phyloP scores from a whole-genome alignment of 306 rosid species.

The Vicia sativa region DNA sequence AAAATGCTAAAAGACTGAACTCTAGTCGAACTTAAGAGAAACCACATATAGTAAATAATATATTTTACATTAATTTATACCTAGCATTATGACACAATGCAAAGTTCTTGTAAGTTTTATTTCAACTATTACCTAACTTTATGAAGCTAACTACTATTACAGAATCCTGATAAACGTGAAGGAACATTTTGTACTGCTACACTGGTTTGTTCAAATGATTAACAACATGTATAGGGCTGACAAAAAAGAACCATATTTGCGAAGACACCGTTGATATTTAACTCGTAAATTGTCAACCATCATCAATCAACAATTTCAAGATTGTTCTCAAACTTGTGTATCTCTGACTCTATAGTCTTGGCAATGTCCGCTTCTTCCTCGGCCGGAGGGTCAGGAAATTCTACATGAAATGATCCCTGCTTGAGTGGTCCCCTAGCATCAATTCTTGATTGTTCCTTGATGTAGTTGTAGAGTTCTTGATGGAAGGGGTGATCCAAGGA shows the following conservation, averaged over 20 bases:
- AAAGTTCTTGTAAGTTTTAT: constrained; percentile 40
- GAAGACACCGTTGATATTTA: constrained; percentile 18
- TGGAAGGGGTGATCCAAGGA: constrained; percentile 82
- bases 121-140: constrained; percentile 41
- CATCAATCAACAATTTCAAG: constrained; percentile 42
- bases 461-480: constrained; percentile 73
- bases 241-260: constrained; percentile 13
- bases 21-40: not conserved
- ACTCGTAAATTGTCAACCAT: constrained; percentile 4
- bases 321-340: constrained; percentile 59
- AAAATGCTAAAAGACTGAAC: not conserved
- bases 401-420: constrained; percentile 82
- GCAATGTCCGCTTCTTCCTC: constrained; percentile 63
- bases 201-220: constrained; percentile 32
- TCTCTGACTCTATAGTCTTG: constrained; percentile 67
- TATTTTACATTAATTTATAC: constrained; percentile 46
- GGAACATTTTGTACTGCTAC: constrained; percentile 29
- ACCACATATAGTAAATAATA: constrained; percentile 10
- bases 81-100: constrained; percentile 37
- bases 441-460: constrained; percentile 59
- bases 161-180: constrained; percentile 24
- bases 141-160: constrained; percentile 40
- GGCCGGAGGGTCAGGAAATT: constrained; percentile 60
- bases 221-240: constrained; percentile 15
- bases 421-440: constrained; percentile 52